Conservation (phyloP, 2,329 filamentous ascomycete species). For the Fusarium sp. region DNA sequence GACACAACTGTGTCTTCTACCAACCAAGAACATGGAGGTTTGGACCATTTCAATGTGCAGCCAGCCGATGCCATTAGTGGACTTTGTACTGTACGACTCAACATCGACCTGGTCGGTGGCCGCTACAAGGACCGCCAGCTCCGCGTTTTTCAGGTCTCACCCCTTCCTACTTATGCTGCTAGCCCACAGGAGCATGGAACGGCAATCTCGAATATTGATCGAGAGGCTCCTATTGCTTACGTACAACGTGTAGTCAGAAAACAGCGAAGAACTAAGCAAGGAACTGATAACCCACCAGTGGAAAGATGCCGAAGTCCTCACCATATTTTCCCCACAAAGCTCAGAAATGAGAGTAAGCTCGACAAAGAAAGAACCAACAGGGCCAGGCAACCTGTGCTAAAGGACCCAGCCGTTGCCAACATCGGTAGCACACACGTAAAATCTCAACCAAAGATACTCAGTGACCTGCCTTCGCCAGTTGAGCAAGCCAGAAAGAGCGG, state of each 20-base stretch:
- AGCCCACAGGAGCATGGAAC: neutral
- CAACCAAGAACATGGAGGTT: neutral
- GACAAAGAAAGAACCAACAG: neutral
- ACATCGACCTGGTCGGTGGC: slow-evolving; percentile 3
- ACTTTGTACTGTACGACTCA: slow-evolving; percentile 23
- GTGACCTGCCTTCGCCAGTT: neutral
- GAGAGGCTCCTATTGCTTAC: slow-evolving; percentile 12
- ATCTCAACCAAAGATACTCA: neutral
- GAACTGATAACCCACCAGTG: neutral
- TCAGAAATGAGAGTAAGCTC: neutral
- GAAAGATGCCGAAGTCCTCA: slow-evolving; percentile 7
- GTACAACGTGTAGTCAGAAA: slow-evolving; percentile 25
- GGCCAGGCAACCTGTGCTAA: slow-evolving; percentile 31
- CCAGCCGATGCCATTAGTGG: neutral
- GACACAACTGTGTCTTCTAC: neutral
- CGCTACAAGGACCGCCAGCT: slow-evolving; percentile 11
- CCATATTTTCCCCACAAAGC: neutral
- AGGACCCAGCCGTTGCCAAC: slow-evolving; percentile 32
- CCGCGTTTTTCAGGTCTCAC: slow-evolving; percentile 34
- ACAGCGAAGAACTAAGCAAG: slow-evolving; percentile 3
- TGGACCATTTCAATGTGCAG: neutral
- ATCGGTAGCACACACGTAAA: slow-evolving; percentile 3
- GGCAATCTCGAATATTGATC: neutral
- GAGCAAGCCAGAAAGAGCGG: neutral
- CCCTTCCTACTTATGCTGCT: slow-evolving; percentile 1